Evolutionary conservation across 257 asterid species (phyloP).

Genomic region (Salvia miltiorrhiza): DNA sequence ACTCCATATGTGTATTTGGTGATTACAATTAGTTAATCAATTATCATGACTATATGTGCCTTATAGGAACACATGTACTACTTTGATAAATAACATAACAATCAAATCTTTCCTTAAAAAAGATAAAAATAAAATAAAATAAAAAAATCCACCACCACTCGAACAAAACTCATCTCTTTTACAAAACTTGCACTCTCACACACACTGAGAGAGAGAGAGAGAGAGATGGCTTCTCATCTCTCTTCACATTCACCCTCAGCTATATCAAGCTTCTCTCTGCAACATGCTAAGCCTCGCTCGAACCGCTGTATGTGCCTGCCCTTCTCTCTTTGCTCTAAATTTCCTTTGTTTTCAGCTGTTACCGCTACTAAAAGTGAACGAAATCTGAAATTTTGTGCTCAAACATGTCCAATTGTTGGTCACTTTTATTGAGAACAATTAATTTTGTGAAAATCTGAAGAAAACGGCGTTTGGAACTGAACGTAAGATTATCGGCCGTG

Average conservation of each 20-base stretch:
- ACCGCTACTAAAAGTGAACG: background rate
- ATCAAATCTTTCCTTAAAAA: too few species aligned
- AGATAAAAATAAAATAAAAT: too few species aligned
- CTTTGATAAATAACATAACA: too few species aligned
- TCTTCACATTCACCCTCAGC: conserved; percentile 47
- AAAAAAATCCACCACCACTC: conserved; percentile 20
- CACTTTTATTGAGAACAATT: background rate
- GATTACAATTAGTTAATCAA: too few species aligned
- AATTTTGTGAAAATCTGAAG: background rate
- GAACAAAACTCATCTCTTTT: conserved; percentile 26
- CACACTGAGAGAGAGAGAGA: background rate
- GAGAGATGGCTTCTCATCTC: conserved; percentile 63
- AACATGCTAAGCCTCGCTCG: conserved; percentile 35
- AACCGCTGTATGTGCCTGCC: conserved; percentile 36
- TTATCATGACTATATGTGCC: too few species aligned
- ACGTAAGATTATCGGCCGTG: conserved; percentile 16
- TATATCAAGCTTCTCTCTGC: conserved; percentile 36
- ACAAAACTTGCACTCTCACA: conserved; percentile 1
- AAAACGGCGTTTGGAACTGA: background rate
- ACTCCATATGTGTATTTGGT: too few species aligned
- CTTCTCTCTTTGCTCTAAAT: background rate
- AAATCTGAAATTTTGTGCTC: conserved; percentile 5
- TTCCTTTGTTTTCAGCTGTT: background rate
- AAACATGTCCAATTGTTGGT: conserved; percentile 1
- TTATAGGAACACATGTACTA: too few species aligned